phyloP scores from a whole-genome alignment of 2,329 filamentous ascomycete species.

The Aspergillus pseudoterreus region DNA sequence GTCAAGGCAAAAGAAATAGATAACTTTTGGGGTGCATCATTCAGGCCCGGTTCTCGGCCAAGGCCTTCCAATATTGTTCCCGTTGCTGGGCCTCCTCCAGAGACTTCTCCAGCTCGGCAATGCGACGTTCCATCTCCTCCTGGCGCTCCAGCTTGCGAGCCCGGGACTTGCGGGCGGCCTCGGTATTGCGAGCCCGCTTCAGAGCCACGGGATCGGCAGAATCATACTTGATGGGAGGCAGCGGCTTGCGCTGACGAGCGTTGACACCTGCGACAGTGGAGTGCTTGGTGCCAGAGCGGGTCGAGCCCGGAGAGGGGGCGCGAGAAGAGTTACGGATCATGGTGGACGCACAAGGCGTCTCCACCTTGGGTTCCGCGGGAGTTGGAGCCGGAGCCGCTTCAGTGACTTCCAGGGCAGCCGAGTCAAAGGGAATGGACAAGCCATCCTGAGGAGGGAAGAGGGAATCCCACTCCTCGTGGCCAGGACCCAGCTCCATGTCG shows the following conservation, averaged over 20 bases:
- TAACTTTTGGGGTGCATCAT: slow-evolving; percentile 15
- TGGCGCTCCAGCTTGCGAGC: slow-evolving; percentile 77
- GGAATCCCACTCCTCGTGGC: slow-evolving; percentile 64
- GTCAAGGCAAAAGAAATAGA: slow-evolving; percentile 10
- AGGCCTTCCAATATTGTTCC: slow-evolving; percentile 37
- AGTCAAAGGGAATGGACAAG: slow-evolving; percentile 24
- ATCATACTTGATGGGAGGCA: slow-evolving; percentile 76
- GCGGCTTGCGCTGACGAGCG: slow-evolving; percentile 72
- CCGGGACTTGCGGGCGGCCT: slow-evolving; percentile 89
- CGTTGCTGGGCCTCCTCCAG: slow-evolving; percentile 31
- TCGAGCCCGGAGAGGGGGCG: slow-evolving; percentile 37
- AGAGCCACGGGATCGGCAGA: slow-evolving; percentile 70
- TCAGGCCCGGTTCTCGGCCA: slow-evolving; percentile 16
- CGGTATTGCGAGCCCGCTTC: slow-evolving; percentile 91
- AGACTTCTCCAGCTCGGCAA: slow-evolving; percentile 61
- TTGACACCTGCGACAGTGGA: slow-evolving; percentile 68
- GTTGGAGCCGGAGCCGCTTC: slow-evolving; percentile 4
- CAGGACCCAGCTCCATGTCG: slow-evolving; percentile 52
- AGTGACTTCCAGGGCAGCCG: slow-evolving; percentile 32
- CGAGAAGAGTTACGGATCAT: slow-evolving; percentile 38
- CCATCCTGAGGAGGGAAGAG: slow-evolving; percentile 45
- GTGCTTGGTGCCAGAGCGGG: slow-evolving; percentile 55
- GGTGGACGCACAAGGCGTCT: slow-evolving; percentile 18
- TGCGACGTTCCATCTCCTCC: slow-evolving; percentile 69
- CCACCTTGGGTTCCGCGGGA: slow-evolving; percentile 11